Percentiles rank a stretch among this genome's conserved stretches.
phyloP scores from a whole-genome alignment of 2,329 filamentous ascomycete genomes.

The Cyphellophora europaea region DNA sequence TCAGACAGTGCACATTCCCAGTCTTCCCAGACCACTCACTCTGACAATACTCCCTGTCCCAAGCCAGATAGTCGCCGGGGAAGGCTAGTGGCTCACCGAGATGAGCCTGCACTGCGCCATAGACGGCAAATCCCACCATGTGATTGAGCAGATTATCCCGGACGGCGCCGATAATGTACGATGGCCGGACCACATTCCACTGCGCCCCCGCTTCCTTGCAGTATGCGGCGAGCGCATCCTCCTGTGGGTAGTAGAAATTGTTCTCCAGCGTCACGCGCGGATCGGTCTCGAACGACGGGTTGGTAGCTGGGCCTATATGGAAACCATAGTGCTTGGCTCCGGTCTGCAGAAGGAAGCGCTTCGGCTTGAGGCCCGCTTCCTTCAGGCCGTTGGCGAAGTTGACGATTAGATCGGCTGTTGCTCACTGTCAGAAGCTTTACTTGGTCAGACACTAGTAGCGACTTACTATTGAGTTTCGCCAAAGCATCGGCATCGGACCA shows the following conservation, averaged over 20 bases:
- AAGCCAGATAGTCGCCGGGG: constrained; percentile 33
- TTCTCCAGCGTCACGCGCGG: constrained; percentile 33
- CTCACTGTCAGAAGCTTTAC: too few species aligned
- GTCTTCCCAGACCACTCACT: constrained; percentile 1
- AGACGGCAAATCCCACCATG: constrained; percentile 37
- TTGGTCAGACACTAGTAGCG: neutral
- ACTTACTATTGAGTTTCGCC: constrained; percentile 31
- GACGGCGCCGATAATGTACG: constrained; percentile 39
- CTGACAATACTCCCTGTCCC: constrained; percentile 26
- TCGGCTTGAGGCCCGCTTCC: constrained; percentile 31
- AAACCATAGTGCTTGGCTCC: constrained; percentile 44
- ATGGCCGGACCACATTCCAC: constrained; percentile 40
- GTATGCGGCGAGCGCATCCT: constrained; percentile 37
- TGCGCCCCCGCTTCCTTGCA: constrained; percentile 26
- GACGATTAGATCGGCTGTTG: constrained; percentile 25
- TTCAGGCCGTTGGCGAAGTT: constrained; percentile 39
- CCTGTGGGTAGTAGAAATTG: constrained; percentile 48
- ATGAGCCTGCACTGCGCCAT: constrained; percentile 37
- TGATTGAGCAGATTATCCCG: constrained; percentile 42
- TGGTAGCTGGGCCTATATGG: constrained; percentile 35
- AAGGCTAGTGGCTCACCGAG: constrained; percentile 32
- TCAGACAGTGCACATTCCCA: constrained; percentile 4
- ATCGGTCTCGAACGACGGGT: constrained; percentile 37
- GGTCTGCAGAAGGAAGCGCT: constrained; percentile 40
- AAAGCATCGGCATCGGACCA: constrained; percentile 43